Evolutionary conservation across 2,329 filamentous ascomycete species (phyloP), one percentile per base, ranked within the genome.

Genomic region (Plectosphaerella plurivora): DNA sequence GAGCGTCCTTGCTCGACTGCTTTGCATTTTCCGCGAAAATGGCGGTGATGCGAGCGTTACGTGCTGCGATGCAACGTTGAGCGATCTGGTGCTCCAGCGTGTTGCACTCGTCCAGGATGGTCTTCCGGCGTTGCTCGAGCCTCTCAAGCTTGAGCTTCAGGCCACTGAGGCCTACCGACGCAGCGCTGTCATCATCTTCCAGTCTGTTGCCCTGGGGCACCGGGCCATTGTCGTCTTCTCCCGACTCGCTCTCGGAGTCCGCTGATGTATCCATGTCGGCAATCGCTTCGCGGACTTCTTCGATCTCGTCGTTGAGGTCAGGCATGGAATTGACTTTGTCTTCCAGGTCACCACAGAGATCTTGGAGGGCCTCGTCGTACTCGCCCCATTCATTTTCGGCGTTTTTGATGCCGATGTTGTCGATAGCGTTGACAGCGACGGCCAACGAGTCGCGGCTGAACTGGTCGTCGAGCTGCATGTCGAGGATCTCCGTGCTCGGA

Each of bases 381-480:
- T 52, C 44, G 2, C 50, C 39, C 18, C 46, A 54, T 18, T 56
- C 55, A 2, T 28, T 35, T 1, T 50, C 52, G 1, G 51, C 51
- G 15, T 53, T 53, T 3, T 15, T 11, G 45, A 33, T 48, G 4
- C 55, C 47, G 5, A 59, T 53, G 7, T 56, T 49, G 25, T 60
- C 59, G 4, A 54, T 53, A 18, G 55, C 59, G 16, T 57, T 59
- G 25, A 57, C 41, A 0, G 45, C 52, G 1, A 60, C 51, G 11
- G 55, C 54, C 5, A 57, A 49, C 5, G 53, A 47, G 9, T 55
- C 49, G 0, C 18, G 10, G 5, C 49, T 45, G 11, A 60, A n/a
- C 22, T 52, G 54, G 6, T 51, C 54, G 10, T 60, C 52, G 4
- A 58, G 49, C 15, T 55, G 49, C 16, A 61, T 24, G n/a, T 51